Conservation (phyloP, 306 rosid genomes). For the Ziziphus jujuba region DNA sequence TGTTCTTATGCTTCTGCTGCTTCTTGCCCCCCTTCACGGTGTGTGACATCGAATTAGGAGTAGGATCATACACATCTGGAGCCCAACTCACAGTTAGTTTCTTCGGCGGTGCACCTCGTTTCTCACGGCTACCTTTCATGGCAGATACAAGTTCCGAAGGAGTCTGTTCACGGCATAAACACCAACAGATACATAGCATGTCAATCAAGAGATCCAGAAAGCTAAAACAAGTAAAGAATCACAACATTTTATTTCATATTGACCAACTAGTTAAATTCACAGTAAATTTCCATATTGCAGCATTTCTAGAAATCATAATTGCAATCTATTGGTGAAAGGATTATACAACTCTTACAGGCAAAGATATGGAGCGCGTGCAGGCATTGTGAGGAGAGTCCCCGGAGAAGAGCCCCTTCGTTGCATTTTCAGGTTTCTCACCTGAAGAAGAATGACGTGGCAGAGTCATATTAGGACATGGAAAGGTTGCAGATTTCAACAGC, state of each 20-base stretch:
- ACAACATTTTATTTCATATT: conserved; percentile 2
- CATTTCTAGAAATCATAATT: too few relatives aligned
- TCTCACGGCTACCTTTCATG: conserved; percentile 76
- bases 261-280: too few relatives aligned
- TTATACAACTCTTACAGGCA: conserved; percentile 44
- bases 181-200: background rate
- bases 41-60: conserved; percentile 51
- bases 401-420: conserved; percentile 25
- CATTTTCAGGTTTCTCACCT: conserved; percentile 34
- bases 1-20: conserved; percentile 63
- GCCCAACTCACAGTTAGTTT: conserved; percentile 81
- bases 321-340: background rate
- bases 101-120: conserved; percentile 26
- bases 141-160: conserved; percentile 73
- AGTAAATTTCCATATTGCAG: too few relatives aligned
- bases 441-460: conserved; percentile 34
- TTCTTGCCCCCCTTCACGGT: conserved; percentile 57
- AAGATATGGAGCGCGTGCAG: conserved; percentile 40
- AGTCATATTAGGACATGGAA: conserved; percentile 37
- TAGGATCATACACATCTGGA: conserved; percentile 86
- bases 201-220: background rate
- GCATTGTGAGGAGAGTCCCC: conserved; percentile 32
- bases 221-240: background rate
- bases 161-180: conserved; percentile 35
- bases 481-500: conserved; percentile 38